Evolutionary conservation across 108 stramenopile genomes (phyloP), one percentile per base, ranked within the genome.

Genomic region (Asterionellopsis glacialis): DNA sequence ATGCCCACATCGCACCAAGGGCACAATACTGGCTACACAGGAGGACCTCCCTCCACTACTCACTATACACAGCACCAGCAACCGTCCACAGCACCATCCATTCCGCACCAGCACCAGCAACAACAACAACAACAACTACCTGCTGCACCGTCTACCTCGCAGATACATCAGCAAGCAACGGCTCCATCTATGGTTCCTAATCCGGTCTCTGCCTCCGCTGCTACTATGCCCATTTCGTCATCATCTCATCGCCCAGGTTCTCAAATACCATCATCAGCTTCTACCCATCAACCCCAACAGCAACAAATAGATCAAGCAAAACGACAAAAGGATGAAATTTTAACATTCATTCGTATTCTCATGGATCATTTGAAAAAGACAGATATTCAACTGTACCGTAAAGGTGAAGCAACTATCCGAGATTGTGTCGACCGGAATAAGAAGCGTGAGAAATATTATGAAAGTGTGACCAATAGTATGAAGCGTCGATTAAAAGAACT

Each of bases 381-480:
- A 42, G 85, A 92, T 70, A 39, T 63, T 14, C 63, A 45, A 9
- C 56, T 87, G 72, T 85, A 92, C 57, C 22, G 42, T 25, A 50
- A 68, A 22, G 91, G 85, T 59, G 84, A 85, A 63, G 45, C 43
- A 15, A 76, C 81, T 54, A 84, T 92, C 59, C 78, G 76, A 44
- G 84, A 84, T 51, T 92, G 91, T 67, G 82, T 84, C 51, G 83
- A 82, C 27, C 82, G 74, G 25, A 92, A 92, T 59, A 88, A 89
- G 65, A 33, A 56, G 12, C 69, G 82, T 1, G 83, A 83, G 49
- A 78, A 74, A 0, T 79, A 63, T 9, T 86, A 78, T 53, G 59
- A 75, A 66, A 71, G 70, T 53, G 74, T 91, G 14, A 85, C 81
- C 11, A 51, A 57, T 0, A 64, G 74, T 47, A 87, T 87, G 84